phyloP scores from a whole-genome alignment of 495 filamentous ascomycete genomes.

The Talaromyces trachyspermus region DNA sequence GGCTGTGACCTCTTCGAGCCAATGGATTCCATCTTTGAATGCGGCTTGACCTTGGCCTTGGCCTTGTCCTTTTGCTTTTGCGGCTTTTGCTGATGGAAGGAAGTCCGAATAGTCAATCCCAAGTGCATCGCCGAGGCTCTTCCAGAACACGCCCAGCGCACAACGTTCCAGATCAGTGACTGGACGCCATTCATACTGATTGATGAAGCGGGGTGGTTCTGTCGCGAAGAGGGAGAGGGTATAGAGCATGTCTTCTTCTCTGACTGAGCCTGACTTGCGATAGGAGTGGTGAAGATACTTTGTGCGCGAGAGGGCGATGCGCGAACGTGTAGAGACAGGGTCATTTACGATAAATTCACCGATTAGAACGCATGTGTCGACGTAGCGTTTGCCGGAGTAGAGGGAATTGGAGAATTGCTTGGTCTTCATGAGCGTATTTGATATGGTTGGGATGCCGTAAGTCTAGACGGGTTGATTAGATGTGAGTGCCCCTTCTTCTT shows the following conservation, averaged over 20 bases:
- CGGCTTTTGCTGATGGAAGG: constrained; percentile 21
- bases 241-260: constrained; percentile 59
- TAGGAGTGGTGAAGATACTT: constrained; percentile 60
- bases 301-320: constrained; percentile 53
- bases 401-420: constrained; percentile 46
- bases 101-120: constrained; percentile 44
- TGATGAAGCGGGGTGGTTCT: constrained; percentile 52
- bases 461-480: constrained; percentile 32
- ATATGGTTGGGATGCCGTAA: constrained; percentile 60
- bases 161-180: constrained; percentile 55
- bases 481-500: too few relatives aligned
- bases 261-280: constrained; percentile 49
- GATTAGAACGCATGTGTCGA: constrained; percentile 55
- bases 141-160: constrained; percentile 59
- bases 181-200: constrained; percentile 54
- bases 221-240: constrained; percentile 55
- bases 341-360: constrained; percentile 42
- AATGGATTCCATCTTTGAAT: constrained; percentile 57
- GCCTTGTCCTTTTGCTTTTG: background rate
- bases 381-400: constrained; percentile 52
- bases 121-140: constrained; percentile 54
- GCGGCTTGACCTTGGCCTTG: background rate
- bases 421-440: constrained; percentile 47
- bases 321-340: constrained; percentile 40
- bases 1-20: constrained; percentile 51